These are phyloP conservation scores for Arthrobotrys sinensis DNA, from an alignment of 2,329 filamentous ascomycete species.

Conservation along the genomic window DNA sequence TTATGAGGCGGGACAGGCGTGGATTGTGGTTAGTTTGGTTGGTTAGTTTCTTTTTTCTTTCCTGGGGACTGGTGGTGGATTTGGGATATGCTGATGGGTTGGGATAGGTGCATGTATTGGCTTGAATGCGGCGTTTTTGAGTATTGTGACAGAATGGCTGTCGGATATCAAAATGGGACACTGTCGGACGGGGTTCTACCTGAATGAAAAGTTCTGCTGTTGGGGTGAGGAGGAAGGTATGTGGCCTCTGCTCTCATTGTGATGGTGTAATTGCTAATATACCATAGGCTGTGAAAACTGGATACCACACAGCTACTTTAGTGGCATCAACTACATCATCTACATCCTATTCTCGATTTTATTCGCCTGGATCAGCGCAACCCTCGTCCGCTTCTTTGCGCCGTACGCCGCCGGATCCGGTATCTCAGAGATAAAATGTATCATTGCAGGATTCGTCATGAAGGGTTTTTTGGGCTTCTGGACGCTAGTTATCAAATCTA, in stretches of 20 bases:
- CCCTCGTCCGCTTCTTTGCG: slow-evolving; percentile 89
- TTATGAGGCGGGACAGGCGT: slow-evolving; percentile 96
- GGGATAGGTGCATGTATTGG: slow-evolving; percentile 83
- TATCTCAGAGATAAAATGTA: slow-evolving; percentile 99
- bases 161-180: slow-evolving; percentile 96
- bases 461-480: slow-evolving; percentile 94
- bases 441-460: slow-evolving; percentile 99
- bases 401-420: slow-evolving; percentile 97
- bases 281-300: slow-evolving; percentile 83
- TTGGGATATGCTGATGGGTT: slow-evolving; percentile 4
- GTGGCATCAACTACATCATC: slow-evolving; percentile 84
- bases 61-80: no score
- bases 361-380: slow-evolving; percentile 86
- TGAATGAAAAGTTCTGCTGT: slow-evolving; percentile 98
- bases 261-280: slow-evolving; percentile 47
- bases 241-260: slow-evolving; percentile 46
- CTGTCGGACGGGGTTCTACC: slow-evolving; percentile 94
- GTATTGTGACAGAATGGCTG: slow-evolving; percentile 97
- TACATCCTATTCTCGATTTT: slow-evolving; percentile 87
- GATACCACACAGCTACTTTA: slow-evolving; percentile 87
- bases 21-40: slow-evolving; percentile 96
- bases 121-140: slow-evolving; percentile 90
- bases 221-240: slow-evolving; percentile 91
- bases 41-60: slow-evolving; percentile 66
- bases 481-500: slow-evolving; percentile 93